A percentile compares a stretch with the other conserved stretches of the same genome.
phyloP scores from a whole-genome alignment of 306 rosid species.

The Begonia fuchsioides region DNA sequence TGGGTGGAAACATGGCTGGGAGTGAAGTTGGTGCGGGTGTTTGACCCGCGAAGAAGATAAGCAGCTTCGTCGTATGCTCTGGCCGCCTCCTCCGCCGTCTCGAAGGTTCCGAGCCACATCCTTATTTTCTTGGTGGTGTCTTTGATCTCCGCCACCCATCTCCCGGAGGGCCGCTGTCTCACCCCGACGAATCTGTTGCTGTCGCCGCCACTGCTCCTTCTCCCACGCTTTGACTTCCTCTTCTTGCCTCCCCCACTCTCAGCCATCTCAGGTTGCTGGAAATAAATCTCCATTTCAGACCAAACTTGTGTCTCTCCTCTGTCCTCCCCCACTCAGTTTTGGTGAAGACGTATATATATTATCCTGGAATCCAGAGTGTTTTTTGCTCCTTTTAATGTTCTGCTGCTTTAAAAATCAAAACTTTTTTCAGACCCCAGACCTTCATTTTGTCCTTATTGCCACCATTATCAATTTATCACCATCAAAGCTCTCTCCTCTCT shows the following conservation, averaged over 20 bases:
- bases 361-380: no score
- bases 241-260: slow-evolving; percentile 20
- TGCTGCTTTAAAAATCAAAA: no score
- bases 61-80: slow-evolving; percentile 97
- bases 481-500: no score
- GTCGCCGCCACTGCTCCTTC: slow-evolving; percentile 23
- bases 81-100: slow-evolving; percentile 94
- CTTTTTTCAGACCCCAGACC: no score
- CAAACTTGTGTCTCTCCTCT: no score
- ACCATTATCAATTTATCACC: no score
- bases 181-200: slow-evolving; percentile 77
- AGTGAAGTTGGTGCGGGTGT: slow-evolving; percentile 75
- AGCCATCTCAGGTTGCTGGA: slow-evolving; percentile 33
- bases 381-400: no score
- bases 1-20: slow-evolving; percentile 50
- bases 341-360: no score
- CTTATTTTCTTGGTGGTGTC: slow-evolving; percentile 85
- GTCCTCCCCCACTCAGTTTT: no score
- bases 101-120: slow-evolving; percentile 98
- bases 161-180: slow-evolving; percentile 94
- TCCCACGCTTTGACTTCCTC: slow-evolving; percentile 43
- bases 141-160: slow-evolving; percentile 99
- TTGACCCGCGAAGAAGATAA: slow-evolving; percentile 84
- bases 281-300: slow-evolving; percentile 55
- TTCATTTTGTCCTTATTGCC: no score